These are phyloP conservation scores for Sporisorium exsertum DNA, from an alignment of 1,284 basidiomycete species.

Conservation along the genomic window DNA sequence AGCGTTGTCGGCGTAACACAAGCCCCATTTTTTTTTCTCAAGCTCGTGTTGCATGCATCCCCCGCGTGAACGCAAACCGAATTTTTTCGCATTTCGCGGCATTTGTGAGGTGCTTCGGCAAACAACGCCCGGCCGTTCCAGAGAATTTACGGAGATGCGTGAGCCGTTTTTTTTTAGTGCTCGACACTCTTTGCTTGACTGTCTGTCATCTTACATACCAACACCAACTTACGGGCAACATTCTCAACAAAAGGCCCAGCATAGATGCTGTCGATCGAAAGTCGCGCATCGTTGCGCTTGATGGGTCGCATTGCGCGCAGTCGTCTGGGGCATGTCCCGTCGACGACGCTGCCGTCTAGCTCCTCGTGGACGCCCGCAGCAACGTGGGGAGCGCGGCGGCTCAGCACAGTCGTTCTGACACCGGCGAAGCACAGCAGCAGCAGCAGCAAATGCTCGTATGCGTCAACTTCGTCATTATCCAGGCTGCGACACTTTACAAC, in stretches of 20 bases:
- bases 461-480: constrained; percentile 2
- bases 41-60: constrained; percentile 1
- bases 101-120: neutral
- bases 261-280: constrained; percentile 19
- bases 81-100: constrained; percentile 3
- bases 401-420: constrained; percentile 9
- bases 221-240: neutral
- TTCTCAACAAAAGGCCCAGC: neutral
- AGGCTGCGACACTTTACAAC: constrained; percentile 26
- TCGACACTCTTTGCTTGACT: neutral
- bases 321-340: constrained; percentile 4
- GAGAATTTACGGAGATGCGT: constrained; percentile 9
- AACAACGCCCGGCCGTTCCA: no score
- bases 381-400: neutral
- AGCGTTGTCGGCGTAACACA: neutral
- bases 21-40: neutral
- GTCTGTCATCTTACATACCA: neutral
- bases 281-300: constrained; percentile 15
- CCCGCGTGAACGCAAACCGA: neutral
- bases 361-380: neutral
- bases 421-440: neutral
- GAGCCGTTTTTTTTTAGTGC: constrained; percentile 15
- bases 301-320: constrained; percentile 7
- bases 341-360: neutral
- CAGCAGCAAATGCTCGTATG: neutral